phyloP scores from a whole-genome alignment of 768 basidiomycete species.

The Trametes cinnabarina region DNA sequence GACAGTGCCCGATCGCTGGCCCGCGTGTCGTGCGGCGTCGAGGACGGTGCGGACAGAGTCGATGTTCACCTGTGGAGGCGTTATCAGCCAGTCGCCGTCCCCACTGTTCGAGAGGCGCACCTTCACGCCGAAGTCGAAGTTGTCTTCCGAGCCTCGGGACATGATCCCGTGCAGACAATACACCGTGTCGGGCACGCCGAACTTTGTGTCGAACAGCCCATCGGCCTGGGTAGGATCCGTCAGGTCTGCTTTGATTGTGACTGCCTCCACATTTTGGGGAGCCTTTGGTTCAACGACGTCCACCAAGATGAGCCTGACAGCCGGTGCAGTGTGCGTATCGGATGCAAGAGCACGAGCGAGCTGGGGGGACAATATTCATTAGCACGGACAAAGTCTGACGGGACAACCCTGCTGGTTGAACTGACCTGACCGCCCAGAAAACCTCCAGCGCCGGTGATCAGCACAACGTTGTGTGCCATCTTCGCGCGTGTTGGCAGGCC shows the following conservation, averaged over 20 bases:
- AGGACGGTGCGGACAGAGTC: conserved; percentile 51
- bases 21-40: conserved; percentile 36
- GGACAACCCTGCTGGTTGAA: too few relatives aligned
- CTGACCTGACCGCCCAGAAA: conserved; percentile 40
- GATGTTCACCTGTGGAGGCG: conserved; percentile 52
- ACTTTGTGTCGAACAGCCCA: conserved; percentile 37
- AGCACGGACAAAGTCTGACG: background rate
- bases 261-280: conserved; percentile 30
- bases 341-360: conserved; percentile 35
- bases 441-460: conserved; percentile 46
- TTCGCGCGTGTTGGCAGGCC: too few relatives aligned
- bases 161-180: conserved; percentile 59
- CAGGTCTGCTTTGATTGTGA: conserved; percentile 41
- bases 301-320: conserved; percentile 48
- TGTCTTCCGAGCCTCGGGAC: conserved; percentile 60
- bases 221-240: conserved; percentile 37
- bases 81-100: too few relatives aligned
- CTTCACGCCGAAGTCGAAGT: conserved; percentile 56
- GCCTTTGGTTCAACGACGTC: conserved; percentile 45
- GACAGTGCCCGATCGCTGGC: conserved; percentile 18
- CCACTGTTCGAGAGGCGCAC: too few relatives aligned
- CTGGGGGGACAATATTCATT: conserved; percentile 25
- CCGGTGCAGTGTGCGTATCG: conserved; percentile 35
- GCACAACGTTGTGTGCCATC: conserved; percentile 32
- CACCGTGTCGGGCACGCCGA: conserved; percentile 42